Conservation (phyloP, 495 filamentous ascomycete species). For the Aspergillus hancockii region DNA sequence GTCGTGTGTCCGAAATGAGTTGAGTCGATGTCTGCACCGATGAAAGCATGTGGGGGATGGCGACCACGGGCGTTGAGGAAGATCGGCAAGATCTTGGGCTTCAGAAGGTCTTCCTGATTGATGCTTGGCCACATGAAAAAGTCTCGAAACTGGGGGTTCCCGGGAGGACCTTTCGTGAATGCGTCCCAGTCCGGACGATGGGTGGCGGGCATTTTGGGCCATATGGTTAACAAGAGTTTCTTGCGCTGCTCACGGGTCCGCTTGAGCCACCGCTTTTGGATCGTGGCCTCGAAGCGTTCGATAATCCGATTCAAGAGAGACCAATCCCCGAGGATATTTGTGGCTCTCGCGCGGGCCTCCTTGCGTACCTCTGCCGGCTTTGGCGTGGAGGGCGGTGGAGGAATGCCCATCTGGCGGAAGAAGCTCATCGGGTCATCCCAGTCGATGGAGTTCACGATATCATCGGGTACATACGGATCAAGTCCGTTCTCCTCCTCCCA, state of each 20-base stretch:
- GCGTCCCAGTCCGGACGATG: constrained; percentile 56
- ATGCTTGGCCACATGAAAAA: constrained; percentile 54
- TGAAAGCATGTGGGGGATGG: constrained; percentile 43
- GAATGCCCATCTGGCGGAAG: not conserved
- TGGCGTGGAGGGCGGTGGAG: not conserved
- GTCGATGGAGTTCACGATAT: no score
- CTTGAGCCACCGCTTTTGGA: constrained; percentile 53
- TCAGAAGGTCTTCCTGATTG: constrained; percentile 57
- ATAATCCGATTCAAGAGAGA: not conserved
- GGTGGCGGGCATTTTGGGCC: constrained; percentile 48
- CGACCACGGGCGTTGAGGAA: constrained; percentile 52
- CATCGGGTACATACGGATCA: no score
- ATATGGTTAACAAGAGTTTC: constrained; percentile 40
- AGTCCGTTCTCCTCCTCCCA: no score
- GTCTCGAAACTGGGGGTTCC: constrained; percentile 18
- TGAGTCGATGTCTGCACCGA: constrained; percentile 29
- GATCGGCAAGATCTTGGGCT: constrained; percentile 42
- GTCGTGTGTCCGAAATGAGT: constrained; percentile 27
- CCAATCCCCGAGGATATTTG: constrained; percentile 28
- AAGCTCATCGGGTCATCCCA: not conserved
- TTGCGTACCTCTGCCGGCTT: constrained; percentile 5
- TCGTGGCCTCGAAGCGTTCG: constrained; percentile 43
- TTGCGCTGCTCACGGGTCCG: constrained; percentile 41
- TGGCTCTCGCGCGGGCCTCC: constrained; percentile 10
- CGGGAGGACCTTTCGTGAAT: constrained; percentile 22